A percentile compares a stretch with the other conserved stretches of the same genome.
phyloP scores from a whole-genome alignment of 192 early-diverging fungal genomes.

The Entomortierella parvispora region DNA sequence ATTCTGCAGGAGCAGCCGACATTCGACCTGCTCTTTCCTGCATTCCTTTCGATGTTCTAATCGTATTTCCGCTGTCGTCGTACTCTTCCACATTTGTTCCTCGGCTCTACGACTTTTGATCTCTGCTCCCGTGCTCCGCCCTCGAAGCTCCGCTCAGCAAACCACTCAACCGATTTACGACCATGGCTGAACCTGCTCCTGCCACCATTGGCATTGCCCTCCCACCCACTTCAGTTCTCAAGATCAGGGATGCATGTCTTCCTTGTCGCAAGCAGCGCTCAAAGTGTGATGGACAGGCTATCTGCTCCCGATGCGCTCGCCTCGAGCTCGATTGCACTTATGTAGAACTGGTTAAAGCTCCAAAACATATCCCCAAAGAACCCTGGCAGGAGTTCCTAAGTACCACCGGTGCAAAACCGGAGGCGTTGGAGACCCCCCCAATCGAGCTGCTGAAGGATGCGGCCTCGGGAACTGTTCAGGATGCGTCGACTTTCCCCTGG shows the following conservation, averaged over 20 bases:
- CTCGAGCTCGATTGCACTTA: constrained; percentile 53
- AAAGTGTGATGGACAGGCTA: constrained; percentile 48
- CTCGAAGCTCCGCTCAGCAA: background rate
- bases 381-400: constrained; percentile 51
- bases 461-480: constrained; percentile 18
- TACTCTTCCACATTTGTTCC: background rate
- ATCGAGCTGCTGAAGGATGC: constrained; percentile 39
- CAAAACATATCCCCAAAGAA: constrained; percentile 26
- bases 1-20: background rate
- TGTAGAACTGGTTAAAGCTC: constrained; percentile 45
- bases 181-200: constrained; percentile 42
- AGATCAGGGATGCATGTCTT: constrained; percentile 49
- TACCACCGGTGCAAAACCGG: constrained; percentile 47
- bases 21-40: background rate
- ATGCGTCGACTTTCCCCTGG: constrained; percentile 47
- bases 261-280: constrained; percentile 51
- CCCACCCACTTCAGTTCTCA: constrained; percentile 47
- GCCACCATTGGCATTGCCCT: constrained; percentile 39
- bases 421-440: constrained; percentile 28
- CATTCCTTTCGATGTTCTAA: background rate
- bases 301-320: constrained; percentile 40
- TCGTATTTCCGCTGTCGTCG: background rate
- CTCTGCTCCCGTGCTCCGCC: background rate
- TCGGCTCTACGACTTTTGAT: background rate
- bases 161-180: background rate